A percentile compares a stretch with the other conserved stretches of the same genome.
phyloP scores from a whole-genome alignment of 2,329 filamentous ascomycete species.

The Nothopassalora personata region DNA sequence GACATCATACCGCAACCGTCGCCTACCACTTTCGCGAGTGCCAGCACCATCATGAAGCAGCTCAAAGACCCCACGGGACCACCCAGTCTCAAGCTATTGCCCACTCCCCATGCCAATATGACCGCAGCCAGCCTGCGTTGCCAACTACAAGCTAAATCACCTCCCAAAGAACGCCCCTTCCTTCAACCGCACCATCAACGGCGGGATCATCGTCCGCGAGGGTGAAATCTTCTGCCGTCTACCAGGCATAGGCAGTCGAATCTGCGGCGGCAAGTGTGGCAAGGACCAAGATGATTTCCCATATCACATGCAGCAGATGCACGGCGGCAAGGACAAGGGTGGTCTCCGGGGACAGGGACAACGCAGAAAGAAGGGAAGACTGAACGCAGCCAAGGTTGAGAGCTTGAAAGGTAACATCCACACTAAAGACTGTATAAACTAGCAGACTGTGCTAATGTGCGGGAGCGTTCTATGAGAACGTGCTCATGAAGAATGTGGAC shows the following conservation, averaged over 20 bases:
- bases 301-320: background rate
- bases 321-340: background rate
- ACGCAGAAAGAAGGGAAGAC: background rate
- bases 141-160: background rate
- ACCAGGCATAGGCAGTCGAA: background rate
- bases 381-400: background rate
- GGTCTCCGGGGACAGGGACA: background rate
- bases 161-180: background rate
- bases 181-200: background rate
- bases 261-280: background rate
- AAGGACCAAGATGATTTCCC: background rate
- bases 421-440: background rate
- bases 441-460: background rate
- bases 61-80: background rate
- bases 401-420: background rate
- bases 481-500: background rate
- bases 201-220: background rate
- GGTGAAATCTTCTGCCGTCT: background rate
- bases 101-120: background rate
- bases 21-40: background rate
- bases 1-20: background rate
- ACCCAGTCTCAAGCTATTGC: too few species aligned
- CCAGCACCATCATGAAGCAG: background rate
- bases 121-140: background rate
- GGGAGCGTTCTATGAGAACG: background rate